Evolutionary conservation across 2,329 filamentous ascomycete species (phyloP).

Genomic region (Scedosporium apiospermum): DNA sequence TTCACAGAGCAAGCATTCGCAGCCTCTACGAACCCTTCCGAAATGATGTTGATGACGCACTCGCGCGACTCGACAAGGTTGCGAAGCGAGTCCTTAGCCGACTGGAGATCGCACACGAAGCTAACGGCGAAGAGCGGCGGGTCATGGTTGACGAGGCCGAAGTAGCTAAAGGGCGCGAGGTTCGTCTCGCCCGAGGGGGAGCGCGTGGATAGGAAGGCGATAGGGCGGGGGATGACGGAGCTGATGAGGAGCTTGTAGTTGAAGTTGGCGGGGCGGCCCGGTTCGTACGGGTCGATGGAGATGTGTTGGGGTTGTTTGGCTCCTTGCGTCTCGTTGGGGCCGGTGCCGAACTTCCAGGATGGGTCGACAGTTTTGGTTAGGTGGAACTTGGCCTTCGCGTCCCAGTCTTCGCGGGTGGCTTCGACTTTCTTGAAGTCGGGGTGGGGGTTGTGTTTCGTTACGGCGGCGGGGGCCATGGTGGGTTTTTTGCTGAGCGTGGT

Average conservation of each 20-base stretch:
- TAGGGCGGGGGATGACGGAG: slow-evolving; percentile 71
- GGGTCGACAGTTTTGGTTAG: slow-evolving; percentile 57
- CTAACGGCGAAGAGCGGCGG: slow-evolving; percentile 70
- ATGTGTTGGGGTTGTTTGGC: slow-evolving; percentile 40
- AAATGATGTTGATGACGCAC: slow-evolving; percentile 81
- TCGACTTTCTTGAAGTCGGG: slow-evolving; percentile 68
- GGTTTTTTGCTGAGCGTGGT: not conserved
- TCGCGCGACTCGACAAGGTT: slow-evolving; percentile 66
- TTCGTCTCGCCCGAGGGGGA: slow-evolving; percentile 57
- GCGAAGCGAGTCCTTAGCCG: slow-evolving; percentile 68
- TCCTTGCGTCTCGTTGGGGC: slow-evolving; percentile 44
- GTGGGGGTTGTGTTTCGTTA: slow-evolving; percentile 9
- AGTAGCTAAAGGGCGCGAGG: slow-evolving; percentile 81
- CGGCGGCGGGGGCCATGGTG: slow-evolving; percentile 3
- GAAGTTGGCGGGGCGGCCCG: slow-evolving; percentile 54
- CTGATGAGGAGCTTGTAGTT: slow-evolving; percentile 94
- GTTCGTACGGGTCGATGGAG: slow-evolving; percentile 70
- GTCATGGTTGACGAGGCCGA: slow-evolving; percentile 75
- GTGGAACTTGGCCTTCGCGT: slow-evolving; percentile 34
- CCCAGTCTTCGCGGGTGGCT: slow-evolving; percentile 52
- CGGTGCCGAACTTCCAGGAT: slow-evolving; percentile 55
- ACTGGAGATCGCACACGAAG: slow-evolving; percentile 31
- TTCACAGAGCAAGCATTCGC: slow-evolving; percentile 77
- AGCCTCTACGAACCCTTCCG: slow-evolving; percentile 75
- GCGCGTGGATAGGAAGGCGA: slow-evolving; percentile 53